Evolutionary conservation across 768 basidiomycete genomes (phyloP), one percentile per base, ranked within the genome.

Genomic region (Porphyrellus cyaneotinctus): DNA sequence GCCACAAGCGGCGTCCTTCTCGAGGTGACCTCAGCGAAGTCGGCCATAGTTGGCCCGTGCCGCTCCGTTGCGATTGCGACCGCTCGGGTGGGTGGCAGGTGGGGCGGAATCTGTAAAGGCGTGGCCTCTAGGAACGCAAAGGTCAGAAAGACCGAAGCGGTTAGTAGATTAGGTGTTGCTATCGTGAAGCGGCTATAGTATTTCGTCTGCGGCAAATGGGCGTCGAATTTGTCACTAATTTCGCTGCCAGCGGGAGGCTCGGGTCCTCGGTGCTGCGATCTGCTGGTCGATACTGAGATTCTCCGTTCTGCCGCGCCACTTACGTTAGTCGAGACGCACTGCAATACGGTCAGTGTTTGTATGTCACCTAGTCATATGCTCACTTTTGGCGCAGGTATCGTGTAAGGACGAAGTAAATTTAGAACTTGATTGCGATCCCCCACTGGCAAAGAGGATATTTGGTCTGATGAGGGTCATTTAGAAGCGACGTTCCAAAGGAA

Each of bases 1-100:
- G 77, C 74, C 57, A 77, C 77, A 53, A 84, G 74, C 45, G 75
- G 75, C 15, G 80, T 83, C 54, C 66, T 66, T 56, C 72, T 74
- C 11, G 59, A 58, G 37, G 69, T 67, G 58, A 83, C 69, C 33
- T 65, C 65, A 36, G 64, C 64, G 56, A 79, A 78, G 58, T 84
- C 82, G 52, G 79, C 78, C 54, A 72, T 68, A 28, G 82, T 84
- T 4, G 82, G 81, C 0, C 80, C 82, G 35, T 72, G 62, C 20
- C 74, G 74, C 30, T 75, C 73, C 49, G 65, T 72, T 12, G 75
- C 73, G 18, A 69, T 60, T 18, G 81, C 79, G 18, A 72, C 68
- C 14, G 71, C 73, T 33, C 79, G 75, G 33, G 74, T 80, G 41
- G 72, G 66, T 2, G 78, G 82, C 23, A 85, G 70, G 54, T 83